Percentiles rank a stretch among this genome's conserved stretches.
phyloP scores from a whole-genome alignment of 306 rosid genomes.

The Malus sieversii region DNA sequence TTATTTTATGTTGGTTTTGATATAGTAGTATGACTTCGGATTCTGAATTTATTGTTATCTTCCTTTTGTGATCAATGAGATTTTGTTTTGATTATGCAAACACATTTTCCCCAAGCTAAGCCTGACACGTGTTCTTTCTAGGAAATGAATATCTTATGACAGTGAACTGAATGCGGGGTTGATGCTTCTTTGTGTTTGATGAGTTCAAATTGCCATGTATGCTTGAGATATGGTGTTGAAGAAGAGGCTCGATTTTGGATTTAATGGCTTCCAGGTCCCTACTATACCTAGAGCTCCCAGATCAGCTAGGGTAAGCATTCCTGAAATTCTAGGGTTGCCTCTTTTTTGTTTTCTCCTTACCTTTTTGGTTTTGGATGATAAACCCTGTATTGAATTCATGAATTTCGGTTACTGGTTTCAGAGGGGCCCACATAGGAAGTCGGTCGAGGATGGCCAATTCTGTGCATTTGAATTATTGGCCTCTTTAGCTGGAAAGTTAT shows the following conservation, averaged over 20 bases:
- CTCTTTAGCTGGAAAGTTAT: slow-evolving; percentile 81
- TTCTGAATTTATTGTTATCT: background rate
- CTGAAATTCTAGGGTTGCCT: background rate
- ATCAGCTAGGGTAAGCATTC: slow-evolving; percentile 70
- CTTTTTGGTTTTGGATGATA: slow-evolving; percentile 4
- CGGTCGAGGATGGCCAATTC: slow-evolving; percentile 35
- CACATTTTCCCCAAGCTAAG: background rate
- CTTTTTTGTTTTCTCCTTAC: background rate
- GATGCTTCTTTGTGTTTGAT: slow-evolving; percentile 39
- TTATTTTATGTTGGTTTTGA: background rate
- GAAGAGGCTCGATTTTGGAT: slow-evolving; percentile 57
- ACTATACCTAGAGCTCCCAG: slow-evolving; percentile 69
- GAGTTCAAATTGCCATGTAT: slow-evolving; percentile 32
- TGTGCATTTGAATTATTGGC: slow-evolving; percentile 83
- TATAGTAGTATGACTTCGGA: background rate
- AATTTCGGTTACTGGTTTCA: slow-evolving; percentile 38
- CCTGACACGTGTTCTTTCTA: background rate
- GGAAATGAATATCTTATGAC: slow-evolving; percentile 8
- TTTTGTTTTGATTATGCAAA: background rate
- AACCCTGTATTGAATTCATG: slow-evolving; percentile 12
- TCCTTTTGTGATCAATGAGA: slow-evolving; percentile 4
- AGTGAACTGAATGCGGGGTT: slow-evolving; percentile 30
- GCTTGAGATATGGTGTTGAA: slow-evolving; percentile 78
- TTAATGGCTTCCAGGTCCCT: slow-evolving; percentile 60
- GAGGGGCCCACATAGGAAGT: slow-evolving; percentile 55